Conservation (phyloP, 352 stramenopile species). For the Phytophthora pini region DNA sequence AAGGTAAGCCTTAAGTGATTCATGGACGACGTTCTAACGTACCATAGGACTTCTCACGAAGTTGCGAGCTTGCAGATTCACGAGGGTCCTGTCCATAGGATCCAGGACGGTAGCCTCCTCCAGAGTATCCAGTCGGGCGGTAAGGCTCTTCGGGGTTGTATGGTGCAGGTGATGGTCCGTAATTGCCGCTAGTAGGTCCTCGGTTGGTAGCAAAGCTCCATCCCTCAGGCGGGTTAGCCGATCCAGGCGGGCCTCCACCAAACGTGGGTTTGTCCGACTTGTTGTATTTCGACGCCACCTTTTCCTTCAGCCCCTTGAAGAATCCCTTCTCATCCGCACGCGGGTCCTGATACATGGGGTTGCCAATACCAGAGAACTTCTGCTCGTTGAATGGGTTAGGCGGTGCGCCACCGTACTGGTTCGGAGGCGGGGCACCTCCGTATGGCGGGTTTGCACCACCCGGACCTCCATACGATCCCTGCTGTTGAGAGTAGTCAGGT, state of each 20-base stretch:
- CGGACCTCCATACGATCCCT: slow-evolving; percentile 53
- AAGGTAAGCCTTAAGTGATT: slow-evolving; percentile 1
- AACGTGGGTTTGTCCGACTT: slow-evolving; percentile 74
- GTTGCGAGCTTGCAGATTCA: slow-evolving; percentile 64
- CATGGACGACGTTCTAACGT: slow-evolving; percentile 9
- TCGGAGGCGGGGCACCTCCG: slow-evolving; percentile 41
- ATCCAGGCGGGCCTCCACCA: slow-evolving; percentile 67
- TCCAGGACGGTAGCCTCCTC: slow-evolving; percentile 59
- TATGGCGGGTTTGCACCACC: slow-evolving; percentile 39
- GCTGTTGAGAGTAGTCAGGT: slow-evolving; percentile 48
- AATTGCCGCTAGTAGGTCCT: slow-evolving; percentile 77
- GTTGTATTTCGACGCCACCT: slow-evolving; percentile 79
- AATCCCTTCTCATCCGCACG: slow-evolving; percentile 87
- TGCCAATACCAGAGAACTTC: slow-evolving; percentile 94
- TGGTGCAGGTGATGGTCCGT: slow-evolving; percentile 50
- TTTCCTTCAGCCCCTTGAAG: slow-evolving; percentile 88
- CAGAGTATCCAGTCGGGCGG: slow-evolving; percentile 53
- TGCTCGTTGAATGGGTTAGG: slow-evolving; percentile 65
- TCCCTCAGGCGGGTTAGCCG: slow-evolving; percentile 75
- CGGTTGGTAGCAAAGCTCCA: slow-evolving; percentile 88
- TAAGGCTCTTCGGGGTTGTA: slow-evolving; percentile 89
- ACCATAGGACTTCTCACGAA: slow-evolving; percentile 85
- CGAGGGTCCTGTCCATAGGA: slow-evolving; percentile 64
- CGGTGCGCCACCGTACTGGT: slow-evolving; percentile 52
- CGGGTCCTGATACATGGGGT: slow-evolving; percentile 95